phyloP scores from a whole-genome alignment of 495 filamentous ascomycete species.

The Venustampulla echinocandica region DNA sequence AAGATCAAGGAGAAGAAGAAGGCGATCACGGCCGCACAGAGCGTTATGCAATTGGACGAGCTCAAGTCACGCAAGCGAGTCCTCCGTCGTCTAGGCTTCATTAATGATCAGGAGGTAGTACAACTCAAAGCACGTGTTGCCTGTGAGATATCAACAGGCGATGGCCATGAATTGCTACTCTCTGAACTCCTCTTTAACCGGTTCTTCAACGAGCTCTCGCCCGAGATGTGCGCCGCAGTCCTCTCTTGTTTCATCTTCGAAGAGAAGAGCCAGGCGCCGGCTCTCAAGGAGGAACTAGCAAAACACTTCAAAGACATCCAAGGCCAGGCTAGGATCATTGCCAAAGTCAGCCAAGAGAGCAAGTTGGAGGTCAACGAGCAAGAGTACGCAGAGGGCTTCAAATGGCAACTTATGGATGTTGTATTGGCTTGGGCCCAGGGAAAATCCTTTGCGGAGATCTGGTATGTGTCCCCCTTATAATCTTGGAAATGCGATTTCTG shows the following conservation, averaged over 20 bases:
- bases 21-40: constrained; percentile 71
- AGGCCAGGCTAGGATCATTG: constrained; percentile 71
- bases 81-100: constrained; percentile 90
- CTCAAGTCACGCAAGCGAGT: constrained; percentile 93
- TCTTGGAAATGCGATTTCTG: neutral
- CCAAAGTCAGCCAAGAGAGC: constrained; percentile 87
- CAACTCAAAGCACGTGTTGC: constrained; percentile 92
- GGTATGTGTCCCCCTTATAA: constrained; percentile 48
- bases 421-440: constrained; percentile 92
- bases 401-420: constrained; percentile 92
- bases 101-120: constrained; percentile 89
- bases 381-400: constrained; percentile 80
- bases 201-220: constrained; percentile 91
- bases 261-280: constrained; percentile 69
- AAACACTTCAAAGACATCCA: constrained; percentile 83
- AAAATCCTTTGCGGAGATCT: constrained; percentile 86
- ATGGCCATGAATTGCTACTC: constrained; percentile 76
- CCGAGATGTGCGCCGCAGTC: constrained; percentile 75
- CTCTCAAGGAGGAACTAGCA: constrained; percentile 72
- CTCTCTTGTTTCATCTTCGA: constrained; percentile 95
- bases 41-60: constrained; percentile 87
- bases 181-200: constrained; percentile 91
- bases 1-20: constrained; percentile 84
- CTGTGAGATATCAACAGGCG: constrained; percentile 83
- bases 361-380: constrained; percentile 87